Evolutionary conservation across 2,329 filamentous ascomycete species (phyloP).

Genomic region (Aureobasidium leucospermi): DNA sequence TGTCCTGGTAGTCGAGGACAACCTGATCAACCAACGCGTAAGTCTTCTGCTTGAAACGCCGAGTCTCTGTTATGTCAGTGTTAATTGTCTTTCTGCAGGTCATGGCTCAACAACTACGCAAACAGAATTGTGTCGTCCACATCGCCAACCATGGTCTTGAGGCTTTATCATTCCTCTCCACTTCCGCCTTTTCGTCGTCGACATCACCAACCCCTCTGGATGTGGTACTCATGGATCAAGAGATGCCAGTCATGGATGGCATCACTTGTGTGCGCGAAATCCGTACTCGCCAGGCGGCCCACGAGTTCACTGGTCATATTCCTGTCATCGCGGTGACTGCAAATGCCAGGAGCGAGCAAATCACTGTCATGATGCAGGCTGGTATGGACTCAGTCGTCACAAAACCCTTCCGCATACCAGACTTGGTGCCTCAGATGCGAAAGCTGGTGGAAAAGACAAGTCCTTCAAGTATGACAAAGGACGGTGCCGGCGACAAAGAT

Average conservation of each 20-base stretch:
- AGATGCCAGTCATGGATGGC: constrained; percentile 75
- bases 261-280: constrained; percentile 62
- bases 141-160: constrained; percentile 24
- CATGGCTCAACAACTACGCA: constrained; percentile 22
- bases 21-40: constrained; percentile 25
- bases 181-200: constrained; percentile 12
- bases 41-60: neutral
- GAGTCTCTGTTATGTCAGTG: too few species aligned
- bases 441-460: neutral
- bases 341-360: constrained; percentile 54
- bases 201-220: constrained; percentile 8
- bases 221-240: constrained; percentile 25
- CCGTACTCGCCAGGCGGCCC: constrained; percentile 48
- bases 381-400: constrained; percentile 26
- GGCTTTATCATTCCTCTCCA: constrained; percentile 21
- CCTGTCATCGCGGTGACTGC: constrained; percentile 68
- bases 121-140: constrained; percentile 21
- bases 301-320: constrained; percentile 54
- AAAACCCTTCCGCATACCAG: constrained; percentile 29
- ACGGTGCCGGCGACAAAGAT: neutral
- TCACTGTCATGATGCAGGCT: constrained; percentile 20
- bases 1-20: constrained; percentile 25
- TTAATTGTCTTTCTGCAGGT: constrained; percentile 13
- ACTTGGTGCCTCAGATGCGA: constrained; percentile 28
- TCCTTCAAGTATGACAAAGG: neutral